Percentiles rank a stretch among this genome's conserved stretches.
Evolutionary conservation across 2,329 filamentous ascomycete genomes (phyloP).

Genomic region (Akanthomyces muscarius): DNA sequence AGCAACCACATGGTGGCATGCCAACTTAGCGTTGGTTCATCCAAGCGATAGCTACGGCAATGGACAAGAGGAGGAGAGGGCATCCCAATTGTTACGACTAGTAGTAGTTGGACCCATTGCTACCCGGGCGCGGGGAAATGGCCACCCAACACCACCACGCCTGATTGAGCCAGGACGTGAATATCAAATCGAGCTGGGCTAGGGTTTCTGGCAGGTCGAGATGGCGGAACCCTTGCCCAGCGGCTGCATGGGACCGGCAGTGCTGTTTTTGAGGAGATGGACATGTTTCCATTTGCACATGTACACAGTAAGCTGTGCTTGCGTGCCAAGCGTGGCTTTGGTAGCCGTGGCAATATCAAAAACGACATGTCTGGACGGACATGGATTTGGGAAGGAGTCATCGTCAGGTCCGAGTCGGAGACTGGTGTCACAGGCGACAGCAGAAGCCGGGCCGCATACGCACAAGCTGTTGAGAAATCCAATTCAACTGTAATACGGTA

Average conservation of each 20-base stretch:
- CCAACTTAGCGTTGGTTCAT: neutral
- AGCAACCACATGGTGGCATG: neutral
- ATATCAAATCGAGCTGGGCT: no score
- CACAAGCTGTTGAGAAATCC: no score
- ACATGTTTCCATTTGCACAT: neutral
- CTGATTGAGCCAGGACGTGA: neutral
- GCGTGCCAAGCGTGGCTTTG: slow-evolving; percentile 1
- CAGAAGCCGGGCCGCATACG: neutral
- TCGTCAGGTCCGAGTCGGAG: neutral
- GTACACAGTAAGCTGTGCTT: neutral
- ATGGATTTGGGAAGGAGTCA: neutral
- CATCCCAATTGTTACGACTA: neutral
- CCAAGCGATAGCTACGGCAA: neutral
- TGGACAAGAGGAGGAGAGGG: neutral
- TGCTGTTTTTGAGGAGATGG: neutral
- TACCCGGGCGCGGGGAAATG: neutral
- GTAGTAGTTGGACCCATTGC: no score
- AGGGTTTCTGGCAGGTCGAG: neutral
- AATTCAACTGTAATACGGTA: neutral
- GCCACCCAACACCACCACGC: neutral
- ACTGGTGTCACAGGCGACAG: neutral
- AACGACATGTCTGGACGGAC: neutral
- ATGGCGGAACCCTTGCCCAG: neutral
- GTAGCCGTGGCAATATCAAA: neutral
- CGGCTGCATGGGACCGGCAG: neutral